Percentiles rank a stretch among this genome's conserved stretches.
Evolutionary conservation across 352 stramenopile genomes (phyloP).

Genomic region (Phytopythium boreale): DNA sequence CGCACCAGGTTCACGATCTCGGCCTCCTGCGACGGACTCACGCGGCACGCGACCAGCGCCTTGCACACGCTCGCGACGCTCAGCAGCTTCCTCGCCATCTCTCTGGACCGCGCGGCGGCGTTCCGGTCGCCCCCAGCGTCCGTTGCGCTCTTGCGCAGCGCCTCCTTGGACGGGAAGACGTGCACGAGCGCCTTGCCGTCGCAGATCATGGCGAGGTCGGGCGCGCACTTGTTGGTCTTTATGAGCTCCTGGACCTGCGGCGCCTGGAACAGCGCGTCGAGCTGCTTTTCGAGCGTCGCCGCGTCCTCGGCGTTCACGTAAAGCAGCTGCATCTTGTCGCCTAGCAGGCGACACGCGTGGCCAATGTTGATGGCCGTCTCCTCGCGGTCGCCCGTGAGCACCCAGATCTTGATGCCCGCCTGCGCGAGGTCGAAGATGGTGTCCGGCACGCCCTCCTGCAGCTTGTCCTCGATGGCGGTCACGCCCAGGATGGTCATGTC

Average conservation of each 20-base stretch:
- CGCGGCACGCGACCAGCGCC: constrained; percentile 78
- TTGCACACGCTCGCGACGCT: constrained; percentile 57
- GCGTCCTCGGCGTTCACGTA: constrained; percentile 59
- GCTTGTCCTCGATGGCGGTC: constrained; percentile 95
- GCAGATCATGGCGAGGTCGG: constrained; percentile 62
- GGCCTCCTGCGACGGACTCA: constrained; percentile 82
- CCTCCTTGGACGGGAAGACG: constrained; percentile 59
- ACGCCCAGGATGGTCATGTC: constrained; percentile 87
- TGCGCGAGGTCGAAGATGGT: constrained; percentile 91
- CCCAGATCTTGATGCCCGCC: constrained; percentile 97
- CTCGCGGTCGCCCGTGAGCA: constrained; percentile 97
- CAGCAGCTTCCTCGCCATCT: constrained; percentile 45
- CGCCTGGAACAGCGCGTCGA: constrained; percentile 41
- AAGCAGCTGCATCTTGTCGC: constrained; percentile 63
- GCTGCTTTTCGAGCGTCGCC: constrained; percentile 35
- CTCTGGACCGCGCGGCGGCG: constrained; percentile 16
- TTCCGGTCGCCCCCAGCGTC: not conserved
- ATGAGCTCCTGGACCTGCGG: constrained; percentile 45
- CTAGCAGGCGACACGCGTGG: constrained; percentile 77
- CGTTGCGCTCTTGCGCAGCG: constrained; percentile 28
- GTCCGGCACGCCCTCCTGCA: constrained; percentile 93
- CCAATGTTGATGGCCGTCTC: constrained; percentile 98
- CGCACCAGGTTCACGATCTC: constrained; percentile 73
- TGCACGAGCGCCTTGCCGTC: constrained; percentile 66
- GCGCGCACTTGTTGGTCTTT: constrained; percentile 22